Base-by-base conservation (phyloP, 2,329 filamentous ascomycete genomes). In the Colletotrichum chrysophilum region DNA sequence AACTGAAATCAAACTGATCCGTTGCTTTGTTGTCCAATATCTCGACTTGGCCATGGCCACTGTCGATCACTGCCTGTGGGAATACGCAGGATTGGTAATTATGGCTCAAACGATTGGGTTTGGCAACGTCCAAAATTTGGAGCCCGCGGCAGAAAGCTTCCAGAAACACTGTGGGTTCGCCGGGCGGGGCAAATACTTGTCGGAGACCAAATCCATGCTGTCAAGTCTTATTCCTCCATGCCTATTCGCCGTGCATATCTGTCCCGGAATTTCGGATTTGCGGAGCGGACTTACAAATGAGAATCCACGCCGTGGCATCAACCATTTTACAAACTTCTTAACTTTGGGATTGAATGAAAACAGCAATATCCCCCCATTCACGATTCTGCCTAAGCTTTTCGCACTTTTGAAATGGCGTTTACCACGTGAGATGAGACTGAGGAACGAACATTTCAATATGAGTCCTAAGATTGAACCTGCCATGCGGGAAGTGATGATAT, bases 1-100 rank as follows among this genome's bases (percentile, higher is more conserved):
- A 21, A 52, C 43, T 21, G 6, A 13, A 21, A 13, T 13, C n/a
- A 52, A 52, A 52, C 2, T 21, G 5, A 1, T 21, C n/a, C 18
- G 8, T 5, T 43, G 38, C 9, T 18, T 2, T n/a, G 2, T 43
- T 43, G 38, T 43, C 18, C 18, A 10, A 5, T 52, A 6, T 52
- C 3, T 10, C 4, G 43, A 52, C 5, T 4, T 52, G 12, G 10
- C n/a, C 16, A 2, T 21, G 6, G n/a, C 10, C 0, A 10, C 0
- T n/a, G 38, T 10, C 38, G 38, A 48, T 48, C 38, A n/a, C 18
- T 52, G 43, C n/a, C n/a, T 48, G 2, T 48, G n/a, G 7, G 1
- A 12, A 48, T 21, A 48, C 9, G 6, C 38, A 52, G n/a, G 4
- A 21, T 7, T 52, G 43, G 43, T 21, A 7, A 52, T 52, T 52